A percentile compares a stretch with the other conserved stretches of the same genome.
Conservation (phyloP, 2,329 filamentous ascomycete species). For the Dichotomopilus funicola region DNA sequence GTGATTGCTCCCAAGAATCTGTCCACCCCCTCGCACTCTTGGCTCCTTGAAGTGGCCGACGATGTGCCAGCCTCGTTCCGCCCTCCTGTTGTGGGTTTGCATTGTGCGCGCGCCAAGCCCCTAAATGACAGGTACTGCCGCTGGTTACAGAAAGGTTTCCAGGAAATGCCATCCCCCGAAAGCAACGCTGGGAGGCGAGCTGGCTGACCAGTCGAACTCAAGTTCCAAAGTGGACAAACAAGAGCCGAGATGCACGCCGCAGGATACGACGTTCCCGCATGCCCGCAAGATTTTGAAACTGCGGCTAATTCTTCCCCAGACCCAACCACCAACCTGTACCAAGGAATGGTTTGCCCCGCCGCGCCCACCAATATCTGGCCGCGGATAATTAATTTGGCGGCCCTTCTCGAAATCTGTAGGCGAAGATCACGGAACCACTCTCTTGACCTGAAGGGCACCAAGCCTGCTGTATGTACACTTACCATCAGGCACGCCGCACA, state of each 20-base stretch:
- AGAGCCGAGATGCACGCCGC: slow-evolving; percentile 21
- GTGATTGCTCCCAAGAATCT: too few relatives aligned
- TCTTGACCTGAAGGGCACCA: slow-evolving; percentile 1
- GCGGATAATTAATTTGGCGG: slow-evolving; percentile 21
- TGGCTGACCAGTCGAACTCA: not conserved
- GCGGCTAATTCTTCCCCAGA: slow-evolving; percentile 26
- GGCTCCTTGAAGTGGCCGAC: not conserved
- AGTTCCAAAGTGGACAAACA: slow-evolving; percentile 14
- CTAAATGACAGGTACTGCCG: slow-evolving; percentile 10
- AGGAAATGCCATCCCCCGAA: not conserved
- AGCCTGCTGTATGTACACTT: slow-evolving; percentile 10
- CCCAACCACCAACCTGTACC: slow-evolving; percentile 9
- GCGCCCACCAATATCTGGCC: slow-evolving; percentile 16
- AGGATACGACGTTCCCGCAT: slow-evolving; percentile 16
- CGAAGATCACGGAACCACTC: slow-evolving; percentile 21
- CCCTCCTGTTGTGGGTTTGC: too few relatives aligned
- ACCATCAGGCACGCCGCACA: too few relatives aligned
- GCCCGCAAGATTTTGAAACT: slow-evolving; percentile 22
- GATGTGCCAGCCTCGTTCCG: not conserved
- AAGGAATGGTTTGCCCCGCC: slow-evolving; percentile 8
- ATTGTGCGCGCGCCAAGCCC: too few relatives aligned
- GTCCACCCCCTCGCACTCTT: too few relatives aligned
- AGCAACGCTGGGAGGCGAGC: too few relatives aligned
- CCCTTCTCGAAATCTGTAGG: slow-evolving; percentile 22
- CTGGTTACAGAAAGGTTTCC: slow-evolving; percentile 15